These are phyloP conservation scores for Cyberlindnera amylophila DNA, from an alignment of 805 yeast genomes.

Conservation along the genomic window DNA sequence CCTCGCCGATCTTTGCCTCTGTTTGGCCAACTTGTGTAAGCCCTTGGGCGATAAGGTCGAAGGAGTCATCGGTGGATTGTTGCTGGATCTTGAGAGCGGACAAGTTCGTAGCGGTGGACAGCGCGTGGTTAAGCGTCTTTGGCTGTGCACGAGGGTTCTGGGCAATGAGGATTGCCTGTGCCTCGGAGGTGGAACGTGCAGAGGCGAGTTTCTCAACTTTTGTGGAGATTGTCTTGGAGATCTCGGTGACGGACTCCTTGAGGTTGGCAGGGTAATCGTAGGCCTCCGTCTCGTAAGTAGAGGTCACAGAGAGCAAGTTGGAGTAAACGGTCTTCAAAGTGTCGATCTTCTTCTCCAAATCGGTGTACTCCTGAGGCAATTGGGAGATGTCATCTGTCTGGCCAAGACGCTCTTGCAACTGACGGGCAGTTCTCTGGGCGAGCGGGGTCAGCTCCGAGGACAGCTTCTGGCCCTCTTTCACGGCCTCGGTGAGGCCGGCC, in stretches of 20 bases:
- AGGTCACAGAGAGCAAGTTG: constrained; percentile 48
- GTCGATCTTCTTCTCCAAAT: constrained; percentile 70
- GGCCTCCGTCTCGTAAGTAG: constrained; percentile 64
- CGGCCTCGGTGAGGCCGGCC: constrained; percentile 26
- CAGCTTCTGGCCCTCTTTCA: constrained; percentile 42
- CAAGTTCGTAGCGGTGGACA: constrained; percentile 68
- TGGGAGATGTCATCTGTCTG: constrained; percentile 80
- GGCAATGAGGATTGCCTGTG: constrained; percentile 64
- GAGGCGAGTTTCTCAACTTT: constrained; percentile 64
- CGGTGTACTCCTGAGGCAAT: constrained; percentile 76
- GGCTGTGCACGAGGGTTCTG: constrained; percentile 54
- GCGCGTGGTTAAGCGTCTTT: constrained; percentile 78
- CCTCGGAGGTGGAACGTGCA: constrained; percentile 77
- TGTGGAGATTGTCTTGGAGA: constrained; percentile 60
- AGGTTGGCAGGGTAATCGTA: constrained; percentile 79
- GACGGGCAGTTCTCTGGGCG: constrained; percentile 76
- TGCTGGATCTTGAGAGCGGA: constrained; percentile 30
- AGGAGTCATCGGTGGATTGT: constrained; percentile 34
- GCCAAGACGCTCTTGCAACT: constrained; percentile 77
- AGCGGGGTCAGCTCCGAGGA: constrained; percentile 61
- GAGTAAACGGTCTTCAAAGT: constrained; percentile 65
- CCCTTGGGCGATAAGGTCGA: constrained; percentile 54
- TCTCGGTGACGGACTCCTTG: constrained; percentile 70
- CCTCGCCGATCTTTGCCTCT: constrained; percentile 74
- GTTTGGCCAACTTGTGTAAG: constrained; percentile 65